phyloP scores from a whole-genome alignment of 352 stramenopile genomes.

The Globisporangium cystogenes region DNA sequence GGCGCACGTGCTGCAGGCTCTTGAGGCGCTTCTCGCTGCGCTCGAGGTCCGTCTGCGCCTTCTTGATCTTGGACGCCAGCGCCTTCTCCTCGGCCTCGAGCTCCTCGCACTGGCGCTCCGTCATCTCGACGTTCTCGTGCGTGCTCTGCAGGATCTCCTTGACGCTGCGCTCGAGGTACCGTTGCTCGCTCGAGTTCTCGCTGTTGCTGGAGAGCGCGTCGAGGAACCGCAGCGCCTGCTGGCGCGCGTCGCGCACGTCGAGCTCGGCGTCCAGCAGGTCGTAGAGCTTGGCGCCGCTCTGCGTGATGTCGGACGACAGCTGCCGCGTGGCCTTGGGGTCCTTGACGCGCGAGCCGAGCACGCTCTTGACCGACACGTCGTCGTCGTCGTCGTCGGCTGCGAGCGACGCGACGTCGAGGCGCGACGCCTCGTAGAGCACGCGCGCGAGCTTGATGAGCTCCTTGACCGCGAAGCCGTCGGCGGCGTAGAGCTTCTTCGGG shows the following conservation, averaged over 20 bases:
- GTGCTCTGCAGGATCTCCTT: slow-evolving; percentile 65
- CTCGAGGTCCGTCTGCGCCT: slow-evolving; percentile 93
- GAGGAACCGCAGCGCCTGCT: slow-evolving; percentile 90
- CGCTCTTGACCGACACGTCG: slow-evolving; percentile 58
- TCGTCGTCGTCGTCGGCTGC: slow-evolving; percentile 69
- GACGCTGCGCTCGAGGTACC: slow-evolving; percentile 85
- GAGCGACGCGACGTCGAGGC: slow-evolving; percentile 53
- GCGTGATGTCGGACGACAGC: slow-evolving; percentile 92
- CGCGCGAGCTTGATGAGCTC: slow-evolving; percentile 94
- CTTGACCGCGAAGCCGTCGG: slow-evolving; percentile 91
- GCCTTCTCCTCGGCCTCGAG: slow-evolving; percentile 91
- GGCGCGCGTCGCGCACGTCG: slow-evolving; percentile 74
- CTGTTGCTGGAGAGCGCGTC: slow-evolving; percentile 86
- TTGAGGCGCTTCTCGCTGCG: slow-evolving; percentile 94
- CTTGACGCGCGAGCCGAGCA: slow-evolving; percentile 73
- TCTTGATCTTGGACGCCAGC: slow-evolving; percentile 91
- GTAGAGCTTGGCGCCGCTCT: slow-evolving; percentile 89
- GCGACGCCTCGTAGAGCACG: slow-evolving; percentile 89
- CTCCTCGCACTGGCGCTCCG: slow-evolving; percentile 87
- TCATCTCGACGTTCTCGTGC: slow-evolving; percentile 84
- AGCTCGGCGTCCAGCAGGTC: slow-evolving; percentile 91
- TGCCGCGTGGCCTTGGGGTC: slow-evolving; percentile 88
- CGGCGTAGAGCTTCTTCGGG: slow-evolving; percentile 93
- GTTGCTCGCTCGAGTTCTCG: slow-evolving; percentile 81
- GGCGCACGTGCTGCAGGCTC: slow-evolving; percentile 88